A percentile compares a stretch with the other conserved stretches of the same genome.
phyloP scores from a whole-genome alignment of 129 eudicot species.

The Silybum marianum region DNA sequence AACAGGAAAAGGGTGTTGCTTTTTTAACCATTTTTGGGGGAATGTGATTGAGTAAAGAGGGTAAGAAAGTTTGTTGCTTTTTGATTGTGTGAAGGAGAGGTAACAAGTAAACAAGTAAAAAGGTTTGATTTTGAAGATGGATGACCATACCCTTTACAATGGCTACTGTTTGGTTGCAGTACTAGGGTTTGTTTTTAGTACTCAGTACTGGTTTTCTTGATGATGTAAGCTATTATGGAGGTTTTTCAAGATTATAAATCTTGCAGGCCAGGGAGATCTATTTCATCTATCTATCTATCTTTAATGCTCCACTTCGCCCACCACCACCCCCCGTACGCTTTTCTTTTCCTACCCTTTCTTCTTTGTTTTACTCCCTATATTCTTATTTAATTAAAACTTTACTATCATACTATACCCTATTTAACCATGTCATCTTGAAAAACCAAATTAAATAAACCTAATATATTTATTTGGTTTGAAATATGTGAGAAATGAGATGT shows the following conservation, averaged over 20 bases:
- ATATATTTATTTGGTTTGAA: too few species aligned
- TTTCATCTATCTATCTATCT: neutral
- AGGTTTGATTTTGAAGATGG: neutral
- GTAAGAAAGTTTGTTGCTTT: conserved; percentile 37
- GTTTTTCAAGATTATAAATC: conserved; percentile 22
- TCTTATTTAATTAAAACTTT: too few species aligned
- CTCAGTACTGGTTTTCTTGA: conserved; percentile 14
- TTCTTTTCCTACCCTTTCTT: neutral
- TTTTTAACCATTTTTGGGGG: conserved; percentile 40
- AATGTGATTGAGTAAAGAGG: conserved; percentile 27
- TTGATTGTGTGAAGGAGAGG: conserved; percentile 24
- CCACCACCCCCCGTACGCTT: conserved; percentile 20
- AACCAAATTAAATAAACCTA: too few species aligned
- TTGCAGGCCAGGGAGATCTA: conserved; percentile 41
- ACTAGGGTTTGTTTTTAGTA: conserved; percentile 39
- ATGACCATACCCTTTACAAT: conserved; percentile 26
- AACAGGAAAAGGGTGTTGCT: conserved; percentile 32
- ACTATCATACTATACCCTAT: too few species aligned
- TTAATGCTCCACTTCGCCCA: conserved; percentile 26
- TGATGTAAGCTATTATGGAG: conserved; percentile 45
- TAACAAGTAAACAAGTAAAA: conserved; percentile 14
- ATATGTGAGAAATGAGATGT: too few species aligned
- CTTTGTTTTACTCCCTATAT: neutral
- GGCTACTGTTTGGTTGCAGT: conserved; percentile 41
- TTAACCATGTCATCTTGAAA: too few species aligned